Base-by-base conservation (phyloP, 108 stramenopile genomes). In the Cylindrotheca fusiformis region DNA sequence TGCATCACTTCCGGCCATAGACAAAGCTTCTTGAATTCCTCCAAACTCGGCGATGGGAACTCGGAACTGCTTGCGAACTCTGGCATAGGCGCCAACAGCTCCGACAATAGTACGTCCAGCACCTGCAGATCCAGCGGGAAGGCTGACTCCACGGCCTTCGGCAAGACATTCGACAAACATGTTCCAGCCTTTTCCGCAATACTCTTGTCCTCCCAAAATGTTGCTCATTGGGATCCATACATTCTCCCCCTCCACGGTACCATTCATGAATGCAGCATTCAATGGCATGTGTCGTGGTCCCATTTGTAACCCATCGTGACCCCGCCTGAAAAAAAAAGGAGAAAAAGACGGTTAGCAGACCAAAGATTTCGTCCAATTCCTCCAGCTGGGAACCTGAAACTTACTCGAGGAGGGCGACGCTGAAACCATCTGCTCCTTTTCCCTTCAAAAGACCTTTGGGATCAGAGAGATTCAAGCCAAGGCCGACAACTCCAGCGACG, bases 151-250 rank as follows among this genome's bases (percentile, higher is more conserved):
- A 50, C 97, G 90, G 63, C 97, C 97, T 82, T 98, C 97, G 20
- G 97, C 97, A 41, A 98, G 75, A 74, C 97, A 98, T 62, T 98
- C 97, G 32, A 98, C 96, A 72, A 98, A 95, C 97, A 98, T 97
- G 74, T 98, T 91, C 97, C 97, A 98, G 52, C 97, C 97, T 67
- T 87, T 95, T 55, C 97, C 97, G 59, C 95, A 96, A 51, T 88
- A 77, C 68, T 95, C 91, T 76, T 96, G 96, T 49, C 97, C 97
- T 32, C 97, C 97, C 25, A 98, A 76, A 75, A 98, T 96, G 65
- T 77, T 83, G 48, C 84, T 79, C 85, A 98, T 97, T 58, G 97
- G 96, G 55, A 98, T 97, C 90, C 96, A 98, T 21, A 98, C 95
- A 61, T 98, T 82, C 74, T 97, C 95, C 36, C 97, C 97, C 62